These are phyloP conservation scores for Spizellomyces sp. DNA, from an alignment of 192 early-diverging fungal species.

Conservation along the genomic window DNA sequence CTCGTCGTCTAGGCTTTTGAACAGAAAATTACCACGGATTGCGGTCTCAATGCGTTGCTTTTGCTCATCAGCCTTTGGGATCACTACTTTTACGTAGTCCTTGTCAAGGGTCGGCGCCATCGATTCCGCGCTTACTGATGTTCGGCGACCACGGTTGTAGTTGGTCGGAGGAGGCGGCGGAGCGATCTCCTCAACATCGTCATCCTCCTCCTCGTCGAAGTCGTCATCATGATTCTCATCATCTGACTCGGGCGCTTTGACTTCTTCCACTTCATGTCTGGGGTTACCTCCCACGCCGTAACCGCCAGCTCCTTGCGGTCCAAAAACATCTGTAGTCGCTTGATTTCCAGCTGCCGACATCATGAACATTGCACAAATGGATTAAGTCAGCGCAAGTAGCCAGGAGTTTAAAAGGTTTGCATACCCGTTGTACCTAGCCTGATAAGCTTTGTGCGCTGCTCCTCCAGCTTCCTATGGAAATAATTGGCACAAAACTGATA, in stretches of 20 bases:
- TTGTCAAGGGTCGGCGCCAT: conserved; percentile 87
- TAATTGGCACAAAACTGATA: conserved; percentile 91
- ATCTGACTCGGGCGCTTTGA: conserved; percentile 41
- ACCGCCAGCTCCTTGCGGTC: too few species aligned
- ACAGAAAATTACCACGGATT: conserved; percentile 91
- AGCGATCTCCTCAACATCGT: conserved; percentile 45
- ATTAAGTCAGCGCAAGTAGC: too few species aligned
- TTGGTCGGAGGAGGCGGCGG: conserved; percentile 62
- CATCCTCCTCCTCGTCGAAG: conserved; percentile 54
- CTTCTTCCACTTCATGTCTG: conserved; percentile 2
- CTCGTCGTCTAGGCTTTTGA: conserved; percentile 93
- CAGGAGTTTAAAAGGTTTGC: too few species aligned
- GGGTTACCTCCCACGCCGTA: too few species aligned
- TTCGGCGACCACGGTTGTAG: conserved; percentile 87
- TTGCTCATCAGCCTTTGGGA: conserved; percentile 88
- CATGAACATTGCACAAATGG: too few species aligned
- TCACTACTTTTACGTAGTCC: conserved; percentile 80
- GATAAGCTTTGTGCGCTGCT: conserved; percentile 57
- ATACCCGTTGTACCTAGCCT: conserved; percentile 23
- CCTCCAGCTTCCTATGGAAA: conserved; percentile 83
- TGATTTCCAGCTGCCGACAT: too few species aligned
- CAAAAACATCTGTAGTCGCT: too few species aligned
- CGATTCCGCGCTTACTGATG: conserved; percentile 94
- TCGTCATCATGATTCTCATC: conserved; percentile 57
- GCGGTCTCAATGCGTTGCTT: conserved; percentile 75